Evolutionary conservation across 768 basidiomycete species (phyloP), one percentile per base, ranked within the genome.

Genomic region (Postia placenta): DNA sequence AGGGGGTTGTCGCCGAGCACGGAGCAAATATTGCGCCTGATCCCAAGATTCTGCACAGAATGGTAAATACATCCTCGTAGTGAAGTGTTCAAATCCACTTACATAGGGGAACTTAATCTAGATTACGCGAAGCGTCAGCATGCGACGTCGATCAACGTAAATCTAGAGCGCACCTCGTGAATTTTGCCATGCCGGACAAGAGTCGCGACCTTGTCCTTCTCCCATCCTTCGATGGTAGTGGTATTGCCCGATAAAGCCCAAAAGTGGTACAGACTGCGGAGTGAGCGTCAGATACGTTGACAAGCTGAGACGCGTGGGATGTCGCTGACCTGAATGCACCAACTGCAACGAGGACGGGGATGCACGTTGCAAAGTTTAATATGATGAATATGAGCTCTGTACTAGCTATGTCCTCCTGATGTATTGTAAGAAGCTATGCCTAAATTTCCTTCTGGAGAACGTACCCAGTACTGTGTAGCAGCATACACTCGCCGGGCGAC

Each of bases 151-250:
- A 11, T 12, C 17, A 6, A 14, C 14, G 5, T 39, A 20, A 27
- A 40, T 43, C 27, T 41, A 19, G 25, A 57, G 40, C 58, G 15
- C 28, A 87, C 87, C 68, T 92, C 87, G 44, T 75, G 80, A 49
- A 97, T 85, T 65, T 87, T 90, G 4, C 94, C 95, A 49, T 85
- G 73, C 17, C 87, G 79, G 44, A 90, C 81, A 57, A 99, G 75
- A 0, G 81, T 87, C 4, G 92, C 86, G 1, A 82, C 92, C 66
- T 87, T 94, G 61, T 98, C 93, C 68, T 98, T 98, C 66, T 99
- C 96, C 90, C 91, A 95, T 0, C 87, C 83, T 69, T 99, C 96
- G 43, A 99, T 97, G 0, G 96, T 98, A 0, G 95, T 99, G 2
- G 85, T 81, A 65, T 99, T 99, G 9, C 75, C 76, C 5, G 77